Conservation (phyloP, 139 green algal species). For the Spirogloea muscicola region DNA sequence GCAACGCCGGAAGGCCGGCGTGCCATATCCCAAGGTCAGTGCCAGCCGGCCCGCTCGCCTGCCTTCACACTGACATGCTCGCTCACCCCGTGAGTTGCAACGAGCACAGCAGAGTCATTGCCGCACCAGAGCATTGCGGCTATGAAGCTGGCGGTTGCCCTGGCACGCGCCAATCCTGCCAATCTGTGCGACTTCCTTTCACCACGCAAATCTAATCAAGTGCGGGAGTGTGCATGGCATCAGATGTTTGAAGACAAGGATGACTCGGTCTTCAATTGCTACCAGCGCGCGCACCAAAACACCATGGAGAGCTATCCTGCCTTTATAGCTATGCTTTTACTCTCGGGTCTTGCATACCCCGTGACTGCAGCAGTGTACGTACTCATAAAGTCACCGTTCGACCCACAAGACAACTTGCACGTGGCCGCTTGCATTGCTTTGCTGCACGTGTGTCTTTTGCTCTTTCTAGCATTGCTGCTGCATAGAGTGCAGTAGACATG, state of each 20-base stretch:
- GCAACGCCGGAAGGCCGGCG: slow-evolving; percentile 17
- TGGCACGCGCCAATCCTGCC: background rate
- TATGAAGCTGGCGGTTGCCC: background rate
- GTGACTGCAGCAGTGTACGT: slow-evolving; percentile 18
- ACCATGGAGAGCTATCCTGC: slow-evolving; percentile 44
- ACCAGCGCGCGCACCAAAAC: slow-evolving; percentile 53
- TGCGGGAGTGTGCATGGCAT: background rate
- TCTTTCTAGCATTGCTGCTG: background rate
- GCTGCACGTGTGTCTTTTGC: background rate
- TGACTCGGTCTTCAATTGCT: slow-evolving; percentile 51
- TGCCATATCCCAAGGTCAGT: slow-evolving; percentile 34
- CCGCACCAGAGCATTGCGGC: background rate
- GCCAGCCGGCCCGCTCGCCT: background rate
- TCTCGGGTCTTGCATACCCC: slow-evolving; percentile 30
- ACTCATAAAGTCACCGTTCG: background rate
- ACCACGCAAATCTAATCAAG: background rate
- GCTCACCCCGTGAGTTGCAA: background rate
- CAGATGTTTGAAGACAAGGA: slow-evolving; percentile 6
- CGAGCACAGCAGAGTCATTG: background rate
- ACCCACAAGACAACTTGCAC: background rate
- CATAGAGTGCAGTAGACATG: too few species aligned
- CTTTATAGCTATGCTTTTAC: slow-evolving; percentile 26
- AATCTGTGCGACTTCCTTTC: background rate
- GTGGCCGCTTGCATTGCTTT: background rate
- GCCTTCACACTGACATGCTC: background rate